Evolutionary conservation across 805 yeast genomes (phyloP), one percentile per base, ranked within the genome.

Genomic region (Candida argentea): DNA sequence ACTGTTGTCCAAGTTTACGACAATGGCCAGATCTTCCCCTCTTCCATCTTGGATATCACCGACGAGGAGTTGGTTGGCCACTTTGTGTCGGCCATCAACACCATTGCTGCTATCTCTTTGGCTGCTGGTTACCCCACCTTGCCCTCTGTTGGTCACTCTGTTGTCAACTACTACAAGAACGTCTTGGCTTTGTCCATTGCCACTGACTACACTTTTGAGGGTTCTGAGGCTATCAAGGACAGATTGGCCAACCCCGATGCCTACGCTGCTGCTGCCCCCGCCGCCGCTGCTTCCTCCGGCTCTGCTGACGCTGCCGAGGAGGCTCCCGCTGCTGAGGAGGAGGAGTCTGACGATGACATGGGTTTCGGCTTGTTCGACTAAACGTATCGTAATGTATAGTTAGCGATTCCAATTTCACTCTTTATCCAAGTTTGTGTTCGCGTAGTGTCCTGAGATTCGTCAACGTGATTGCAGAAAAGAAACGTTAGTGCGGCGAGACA

Each of bases 191-290:
- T 91, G 58, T 93, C 98, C 46, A 73, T 91, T 70, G 98, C 95
- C 60, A 78, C 97, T 59, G 95, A 91, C 66, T 91, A 87, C 84
- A 82, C 95, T 60, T 91, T 80, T 74, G 96, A 93, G 71, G 97
- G 95, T 67, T 83, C 95, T 50, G 99, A 87, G 76, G 87, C 89
- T 49, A 79, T 91, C 74, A 85, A 85, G 82, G 99, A 91, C 82
- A 84, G 97, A 74, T 74, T 91, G 57, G 97, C 95, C 66, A 89
- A 91, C 93, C 99, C 99, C 66, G 97, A 91, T 45, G 95, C 95
- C 66, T 91, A 89, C 71, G 98, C 97, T 61, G 80, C 97, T 57
- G 93, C 95, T 70, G 96, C 96, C 56, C 95, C 97, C 55, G 95
- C 70, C 62, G 95, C 95, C 55, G 80, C 81, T 59, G 84, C 93